phyloP scores from a whole-genome alignment of 1,284 basidiomycete genomes.

The Vanrija pseudolonga region DNA sequence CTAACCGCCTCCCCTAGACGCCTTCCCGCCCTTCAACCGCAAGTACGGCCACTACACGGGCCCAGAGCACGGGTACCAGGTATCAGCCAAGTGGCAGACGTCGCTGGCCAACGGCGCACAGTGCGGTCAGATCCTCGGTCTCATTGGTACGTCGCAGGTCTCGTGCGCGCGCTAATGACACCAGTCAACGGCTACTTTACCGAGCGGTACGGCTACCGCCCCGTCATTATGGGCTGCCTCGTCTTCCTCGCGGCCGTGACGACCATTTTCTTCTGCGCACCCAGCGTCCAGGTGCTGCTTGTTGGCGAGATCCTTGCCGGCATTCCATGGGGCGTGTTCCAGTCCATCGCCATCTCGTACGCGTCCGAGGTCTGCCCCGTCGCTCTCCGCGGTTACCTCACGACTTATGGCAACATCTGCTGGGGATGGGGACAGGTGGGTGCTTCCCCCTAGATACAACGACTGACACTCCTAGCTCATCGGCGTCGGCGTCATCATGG shows the following conservation, averaged over 20 bases:
- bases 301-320: slow-evolving; percentile 31
- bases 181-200: slow-evolving; percentile 40
- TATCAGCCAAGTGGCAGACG: slow-evolving; percentile 52
- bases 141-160: slow-evolving; percentile 24
- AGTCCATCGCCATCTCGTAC: slow-evolving; percentile 32
- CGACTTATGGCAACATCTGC: slow-evolving; percentile 48
- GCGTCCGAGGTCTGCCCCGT: slow-evolving; percentile 50
- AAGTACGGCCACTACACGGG: slow-evolving; percentile 34
- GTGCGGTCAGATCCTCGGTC: slow-evolving; percentile 47
- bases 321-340: slow-evolving; percentile 26
- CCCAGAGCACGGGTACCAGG: slow-evolving; percentile 17
- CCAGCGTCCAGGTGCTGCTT: slow-evolving; percentile 28
- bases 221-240: slow-evolving; percentile 30
- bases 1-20: slow-evolving; percentile 13
- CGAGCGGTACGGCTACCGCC: slow-evolving; percentile 44
- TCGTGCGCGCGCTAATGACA: background rate
- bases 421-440: slow-evolving; percentile 41
- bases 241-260: slow-evolving; percentile 31
- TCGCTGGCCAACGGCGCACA: slow-evolving; percentile 47
- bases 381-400: slow-evolving; percentile 42
- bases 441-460: slow-evolving; percentile 38
- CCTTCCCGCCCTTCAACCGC: slow-evolving; percentile 40
- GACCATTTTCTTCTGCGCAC: slow-evolving; percentile 38
- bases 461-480: slow-evolving; percentile 33
- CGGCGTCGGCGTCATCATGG: slow-evolving; percentile 41